phyloP scores from a whole-genome alignment of 495 filamentous ascomycete genomes.

The Apiosordaria backusii region DNA sequence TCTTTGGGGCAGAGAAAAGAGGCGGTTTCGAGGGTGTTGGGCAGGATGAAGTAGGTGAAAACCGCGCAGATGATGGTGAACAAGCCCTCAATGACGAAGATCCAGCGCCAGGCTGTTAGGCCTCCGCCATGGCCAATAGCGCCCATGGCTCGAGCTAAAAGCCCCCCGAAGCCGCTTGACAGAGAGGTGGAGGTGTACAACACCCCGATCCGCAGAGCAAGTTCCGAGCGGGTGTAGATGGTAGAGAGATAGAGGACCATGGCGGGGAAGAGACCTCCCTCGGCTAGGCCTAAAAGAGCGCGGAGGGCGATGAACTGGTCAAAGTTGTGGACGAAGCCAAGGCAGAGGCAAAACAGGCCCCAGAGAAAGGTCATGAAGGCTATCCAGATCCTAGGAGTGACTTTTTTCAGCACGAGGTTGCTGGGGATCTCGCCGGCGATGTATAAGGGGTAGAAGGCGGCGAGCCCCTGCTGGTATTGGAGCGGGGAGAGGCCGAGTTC shows the following conservation, averaged over 20 bases:
- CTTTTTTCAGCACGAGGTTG: constrained; percentile 76
- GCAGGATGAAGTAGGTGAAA: constrained; percentile 51
- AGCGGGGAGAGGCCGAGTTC: constrained; percentile 59
- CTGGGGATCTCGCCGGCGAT: constrained; percentile 68
- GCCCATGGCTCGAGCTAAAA: constrained; percentile 37
- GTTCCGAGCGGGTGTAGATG: constrained; percentile 46
- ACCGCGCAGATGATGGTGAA: constrained; percentile 52
- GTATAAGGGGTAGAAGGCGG: constrained; percentile 55
- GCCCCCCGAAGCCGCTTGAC: constrained; percentile 53
- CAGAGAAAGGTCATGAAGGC: constrained; percentile 53
- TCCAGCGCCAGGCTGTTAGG: constrained; percentile 45
- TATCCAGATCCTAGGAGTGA: constrained; percentile 59
- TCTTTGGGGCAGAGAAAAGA: constrained; percentile 48
- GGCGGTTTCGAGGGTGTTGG: constrained; percentile 54
- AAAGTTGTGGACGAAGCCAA: constrained; percentile 75
- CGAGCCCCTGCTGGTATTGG: constrained; percentile 65
- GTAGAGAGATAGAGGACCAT: constrained; percentile 50
- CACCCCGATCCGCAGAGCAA: constrained; percentile 51
- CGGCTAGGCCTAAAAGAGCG: constrained; percentile 66
- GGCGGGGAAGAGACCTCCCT: constrained; percentile 49
- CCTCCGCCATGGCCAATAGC: constrained; percentile 36
- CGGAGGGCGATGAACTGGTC: constrained; percentile 69
- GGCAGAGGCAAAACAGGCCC: constrained; percentile 56
- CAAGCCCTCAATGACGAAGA: constrained; percentile 47
- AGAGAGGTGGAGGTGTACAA: constrained; percentile 53